Base-by-base conservation (phyloP, 139 green algal species). In the Volvox reticuliferus region DNA sequence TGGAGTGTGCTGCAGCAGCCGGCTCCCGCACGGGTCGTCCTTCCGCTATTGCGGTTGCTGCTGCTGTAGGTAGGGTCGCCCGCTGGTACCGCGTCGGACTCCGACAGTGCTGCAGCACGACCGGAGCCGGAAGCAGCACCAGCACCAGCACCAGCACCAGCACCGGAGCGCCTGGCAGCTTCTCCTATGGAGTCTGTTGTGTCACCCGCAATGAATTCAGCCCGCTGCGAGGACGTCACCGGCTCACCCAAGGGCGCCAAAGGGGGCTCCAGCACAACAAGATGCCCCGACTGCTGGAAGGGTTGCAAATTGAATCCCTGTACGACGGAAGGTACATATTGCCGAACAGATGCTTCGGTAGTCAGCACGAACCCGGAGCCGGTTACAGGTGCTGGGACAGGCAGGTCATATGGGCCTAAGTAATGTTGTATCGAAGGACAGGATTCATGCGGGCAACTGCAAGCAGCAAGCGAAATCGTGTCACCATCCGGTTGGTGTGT, bases 301-400 rank as follows among this genome's bases (percentile, higher is more conserved):
- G 81, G 62, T 5, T 36, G 35, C 32, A 92, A 82, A 33, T 81
- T 92, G 13, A 92, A 1, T 12, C 89, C 89, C 89, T 92, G n/a
- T n/a, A n/a, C n/a, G n/a, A n/a, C n/a, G n/a, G n/a, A n/a, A n/a
- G n/a, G n/a, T n/a, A n/a, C n/a, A n/a, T n/a, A n/a, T n/a, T n/a
- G n/a, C n/a, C 80, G 35, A 3, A 28, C 33, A 32, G 32, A 84
- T 14, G 44, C 5, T 55, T 55, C 9, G 5, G 5, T 9, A 55
- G 5, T 55, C 9, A 55, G 44, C 9, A 55, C 5, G 9, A 55
- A 55, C 5, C 44, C 44, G 44, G 5, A 55, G 5, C 44, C 9
- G 44, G 44, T 55, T 55, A 14, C 9, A 55, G 9, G 5, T 55
- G 5, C 44, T 55, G 44, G 44, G 44, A 55, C 44, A 55, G 44